These are phyloP conservation scores for Priceomyces fermenticarens DNA, from an alignment of 805 yeast species.

Conservation along the genomic window DNA sequence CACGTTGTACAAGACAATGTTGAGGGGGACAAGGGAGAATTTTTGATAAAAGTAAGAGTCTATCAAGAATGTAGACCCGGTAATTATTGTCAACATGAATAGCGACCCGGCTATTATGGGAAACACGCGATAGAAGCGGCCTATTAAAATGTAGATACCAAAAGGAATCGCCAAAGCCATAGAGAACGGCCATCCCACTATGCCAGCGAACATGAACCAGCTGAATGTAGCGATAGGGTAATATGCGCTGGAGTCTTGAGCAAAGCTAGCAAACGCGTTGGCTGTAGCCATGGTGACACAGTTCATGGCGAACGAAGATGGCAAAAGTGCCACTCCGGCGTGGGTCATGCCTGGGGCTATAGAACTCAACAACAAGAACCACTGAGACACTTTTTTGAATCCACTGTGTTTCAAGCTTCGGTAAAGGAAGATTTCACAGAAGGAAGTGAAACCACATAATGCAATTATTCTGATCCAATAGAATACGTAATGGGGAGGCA, in stretches of 20 bases:
- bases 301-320: slow-evolving; percentile 69
- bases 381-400: slow-evolving; percentile 42
- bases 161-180: slow-evolving; percentile 63
- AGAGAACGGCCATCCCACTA: slow-evolving; percentile 91
- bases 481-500: slow-evolving; percentile 39
- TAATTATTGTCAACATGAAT: slow-evolving; percentile 12
- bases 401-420: slow-evolving; percentile 35
- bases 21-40: slow-evolving; percentile 68
- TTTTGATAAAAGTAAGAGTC: slow-evolving; percentile 66
- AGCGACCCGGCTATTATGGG: slow-evolving; percentile 3
- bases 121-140: slow-evolving; percentile 5
- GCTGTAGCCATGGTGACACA: slow-evolving; percentile 45
- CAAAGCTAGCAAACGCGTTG: slow-evolving; percentile 25
- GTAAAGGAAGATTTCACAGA: slow-evolving; percentile 54
- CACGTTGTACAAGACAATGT: slow-evolving; percentile 82
- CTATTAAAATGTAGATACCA: slow-evolving; percentile 29
- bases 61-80: slow-evolving; percentile 30
- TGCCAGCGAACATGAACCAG: slow-evolving; percentile 61
- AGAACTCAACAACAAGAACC: slow-evolving; percentile 62
- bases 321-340: slow-evolving; percentile 81
- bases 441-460: slow-evolving; percentile 34
- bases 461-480: slow-evolving; percentile 49
- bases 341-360: slow-evolving; percentile 83
- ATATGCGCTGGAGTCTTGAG: not conserved
- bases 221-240: slow-evolving; percentile 26